These are phyloP conservation scores for Trifolium fragiferum DNA, from an alignment of 306 rosid species.

Conservation along the genomic window DNA sequence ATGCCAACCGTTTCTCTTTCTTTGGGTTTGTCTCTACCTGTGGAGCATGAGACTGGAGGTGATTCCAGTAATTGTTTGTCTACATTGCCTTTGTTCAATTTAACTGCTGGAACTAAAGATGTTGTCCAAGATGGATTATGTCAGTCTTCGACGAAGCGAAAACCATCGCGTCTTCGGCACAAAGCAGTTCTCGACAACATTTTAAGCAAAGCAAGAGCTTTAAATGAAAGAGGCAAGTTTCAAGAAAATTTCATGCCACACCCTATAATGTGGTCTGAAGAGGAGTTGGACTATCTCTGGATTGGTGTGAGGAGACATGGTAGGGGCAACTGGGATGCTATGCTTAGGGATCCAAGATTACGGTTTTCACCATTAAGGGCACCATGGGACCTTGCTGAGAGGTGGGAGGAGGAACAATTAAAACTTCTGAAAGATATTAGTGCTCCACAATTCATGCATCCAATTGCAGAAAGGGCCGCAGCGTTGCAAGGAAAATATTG, in stretches of 20 bases:
- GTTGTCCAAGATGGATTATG: constrained; percentile 47
- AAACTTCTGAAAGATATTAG: constrained; percentile 50
- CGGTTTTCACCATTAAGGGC: constrained; percentile 58
- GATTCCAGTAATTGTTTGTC: constrained; percentile 45
- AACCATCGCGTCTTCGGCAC: constrained; percentile 49
- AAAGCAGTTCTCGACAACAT: constrained; percentile 55
- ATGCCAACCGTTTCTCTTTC: constrained; percentile 48
- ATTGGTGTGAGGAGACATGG: constrained; percentile 78
- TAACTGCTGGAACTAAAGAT: constrained; percentile 47
- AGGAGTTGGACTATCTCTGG: constrained; percentile 82
- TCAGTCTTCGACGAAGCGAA: constrained; percentile 45
- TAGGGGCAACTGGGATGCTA: constrained; percentile 69
- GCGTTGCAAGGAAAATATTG: constrained; percentile 38
- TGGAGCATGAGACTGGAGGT: constrained; percentile 43
- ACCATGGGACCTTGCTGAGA: constrained; percentile 66
- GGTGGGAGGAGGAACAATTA: constrained; percentile 69
- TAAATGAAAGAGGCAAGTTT: constrained; percentile 48
- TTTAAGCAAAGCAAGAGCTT: constrained; percentile 52
- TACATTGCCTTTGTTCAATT: constrained; percentile 47
- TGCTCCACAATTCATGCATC: constrained; percentile 50
- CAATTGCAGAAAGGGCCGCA: constrained; percentile 37
- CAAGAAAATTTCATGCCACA: constrained; percentile 46
- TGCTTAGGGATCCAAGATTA: constrained; percentile 68
- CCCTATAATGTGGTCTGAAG: constrained; percentile 64
- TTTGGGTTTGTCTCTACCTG: constrained; percentile 59